Conservation (phyloP, 441 rosid genomes). For the Mallotus japonicus region DNA sequence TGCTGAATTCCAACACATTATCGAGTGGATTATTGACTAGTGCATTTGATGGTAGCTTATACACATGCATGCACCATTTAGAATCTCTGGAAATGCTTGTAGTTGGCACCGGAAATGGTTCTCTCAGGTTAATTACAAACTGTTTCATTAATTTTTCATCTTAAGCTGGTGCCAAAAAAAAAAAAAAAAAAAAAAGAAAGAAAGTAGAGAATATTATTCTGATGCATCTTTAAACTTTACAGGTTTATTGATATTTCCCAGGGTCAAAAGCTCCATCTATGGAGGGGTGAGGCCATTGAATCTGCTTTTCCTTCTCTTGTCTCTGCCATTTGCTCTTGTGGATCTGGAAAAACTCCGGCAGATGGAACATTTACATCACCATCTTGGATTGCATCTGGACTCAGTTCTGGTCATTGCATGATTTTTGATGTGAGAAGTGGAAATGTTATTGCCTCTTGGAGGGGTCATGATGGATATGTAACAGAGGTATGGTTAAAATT, state of each 20-base stretch:
- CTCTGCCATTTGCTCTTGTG: slow-evolving; percentile 77
- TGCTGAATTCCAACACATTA: slow-evolving; percentile 55
- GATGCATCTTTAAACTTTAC: slow-evolving; percentile 14
- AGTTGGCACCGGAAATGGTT: slow-evolving; percentile 87
- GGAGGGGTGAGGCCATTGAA: slow-evolving; percentile 80
- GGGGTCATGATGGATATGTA: slow-evolving; percentile 86
- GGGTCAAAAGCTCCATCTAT: slow-evolving; percentile 79
- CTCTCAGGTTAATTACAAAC: slow-evolving; percentile 59
- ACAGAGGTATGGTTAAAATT: slow-evolving; percentile 61
- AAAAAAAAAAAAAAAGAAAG: neutral
- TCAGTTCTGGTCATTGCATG: slow-evolving; percentile 86
- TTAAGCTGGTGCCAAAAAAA: slow-evolving; percentile 11
- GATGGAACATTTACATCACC: slow-evolving; percentile 51
- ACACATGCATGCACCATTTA: slow-evolving; percentile 82
- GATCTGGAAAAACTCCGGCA: slow-evolving; percentile 49
- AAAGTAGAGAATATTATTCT: slow-evolving; percentile 13
- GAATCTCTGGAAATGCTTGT: slow-evolving; percentile 62
- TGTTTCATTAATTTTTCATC: slow-evolving; percentile 17
- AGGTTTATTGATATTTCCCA: slow-evolving; percentile 73
- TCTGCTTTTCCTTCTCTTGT: slow-evolving; percentile 77
- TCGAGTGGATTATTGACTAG: slow-evolving; percentile 64
- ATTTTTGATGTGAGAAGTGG: slow-evolving; percentile 79
- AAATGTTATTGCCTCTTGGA: slow-evolving; percentile 70
- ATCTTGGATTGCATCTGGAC: slow-evolving; percentile 85
- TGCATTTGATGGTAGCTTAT: slow-evolving; percentile 78